Conservation (phyloP, 495 filamentous ascomycete species). For the Trichocladium antarcticum region DNA sequence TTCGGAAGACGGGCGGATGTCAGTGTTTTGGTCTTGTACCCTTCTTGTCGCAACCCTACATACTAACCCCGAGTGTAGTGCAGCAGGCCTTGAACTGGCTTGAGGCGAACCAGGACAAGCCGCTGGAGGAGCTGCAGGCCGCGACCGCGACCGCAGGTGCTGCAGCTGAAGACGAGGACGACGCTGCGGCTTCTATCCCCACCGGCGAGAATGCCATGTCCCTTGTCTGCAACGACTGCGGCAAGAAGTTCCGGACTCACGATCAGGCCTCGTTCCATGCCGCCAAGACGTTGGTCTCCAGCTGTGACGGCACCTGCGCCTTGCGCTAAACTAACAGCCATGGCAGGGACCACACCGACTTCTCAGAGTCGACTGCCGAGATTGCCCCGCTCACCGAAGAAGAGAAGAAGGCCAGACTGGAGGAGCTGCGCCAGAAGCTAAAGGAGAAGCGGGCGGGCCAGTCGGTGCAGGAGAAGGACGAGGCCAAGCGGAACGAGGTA, state of each 20-base stretch:
- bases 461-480: constrained; percentile 63
- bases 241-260: constrained; percentile 73
- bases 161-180: constrained; percentile 28
- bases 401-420: constrained; percentile 70
- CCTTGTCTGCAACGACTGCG: constrained; percentile 76
- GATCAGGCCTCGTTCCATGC: constrained; percentile 84
- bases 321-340: constrained; percentile 3
- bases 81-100: constrained; percentile 90
- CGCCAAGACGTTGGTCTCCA: constrained; percentile 54
- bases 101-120: constrained; percentile 73
- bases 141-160: constrained; percentile 21
- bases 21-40: constrained; percentile 25
- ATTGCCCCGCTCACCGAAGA: constrained; percentile 84
- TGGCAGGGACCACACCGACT: constrained; percentile 68
- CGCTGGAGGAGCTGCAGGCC: constrained; percentile 61
- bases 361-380: constrained; percentile 85
- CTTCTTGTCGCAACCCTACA: neutral
- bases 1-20: constrained; percentile 68
- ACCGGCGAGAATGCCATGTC: constrained; percentile 46
- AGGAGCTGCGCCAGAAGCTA: constrained; percentile 60
- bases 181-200: constrained; percentile 44
- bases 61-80: constrained; percentile 42
- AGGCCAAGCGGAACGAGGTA: constrained; percentile 84
- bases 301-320: neutral
- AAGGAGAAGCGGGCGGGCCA: constrained; percentile 62